Evolutionary conservation across 2,329 filamentous ascomycete species (phyloP).

Genomic region (Hortaea werneckii): DNA sequence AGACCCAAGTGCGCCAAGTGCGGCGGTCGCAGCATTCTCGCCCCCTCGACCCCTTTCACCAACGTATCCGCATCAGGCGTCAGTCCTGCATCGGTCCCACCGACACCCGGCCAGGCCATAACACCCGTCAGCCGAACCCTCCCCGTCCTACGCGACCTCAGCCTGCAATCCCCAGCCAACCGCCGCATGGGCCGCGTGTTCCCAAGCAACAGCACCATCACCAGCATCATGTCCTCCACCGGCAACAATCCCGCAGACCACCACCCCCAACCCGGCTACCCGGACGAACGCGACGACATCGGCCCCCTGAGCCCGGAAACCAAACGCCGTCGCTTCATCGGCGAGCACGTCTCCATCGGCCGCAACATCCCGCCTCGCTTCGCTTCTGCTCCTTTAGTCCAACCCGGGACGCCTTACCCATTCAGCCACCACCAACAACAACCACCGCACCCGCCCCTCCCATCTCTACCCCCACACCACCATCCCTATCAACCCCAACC

Average conservation of each 20-base stretch:
- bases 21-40: conserved; percentile 56
- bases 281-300: conserved; percentile 31
- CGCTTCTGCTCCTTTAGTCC: conserved; percentile 11
- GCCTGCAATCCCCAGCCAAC: conserved; percentile 24
- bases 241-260: conserved; percentile 9
- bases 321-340: conserved; percentile 54
- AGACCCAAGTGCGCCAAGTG: conserved; percentile 57
- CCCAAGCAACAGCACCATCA: conserved; percentile 9
- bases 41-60: conserved; percentile 47
- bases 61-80: conserved; percentile 11
- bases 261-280: conserved; percentile 8
- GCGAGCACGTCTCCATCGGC: conserved; percentile 31
- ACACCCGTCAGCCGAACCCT: conserved; percentile 28
- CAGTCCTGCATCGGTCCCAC: conserved; percentile 20
- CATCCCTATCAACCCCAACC: conserved; percentile 23
- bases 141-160: conserved; percentile 25
- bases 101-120: conserved; percentile 20
- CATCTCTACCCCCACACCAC: conserved; percentile 19
- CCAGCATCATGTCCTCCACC: conserved; percentile 21
- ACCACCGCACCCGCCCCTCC: conserved; percentile 32
- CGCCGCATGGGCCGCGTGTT: conserved; percentile 13
- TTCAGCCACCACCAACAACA: conserved; percentile 24
- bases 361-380: conserved; percentile 24
- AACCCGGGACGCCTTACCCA: conserved; percentile 30
- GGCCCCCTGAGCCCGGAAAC: conserved; percentile 43